Percentiles rank a stretch among this genome's conserved stretches.
Conservation (phyloP, 129 eudicot genomes). For the Apium graveolens region DNA sequence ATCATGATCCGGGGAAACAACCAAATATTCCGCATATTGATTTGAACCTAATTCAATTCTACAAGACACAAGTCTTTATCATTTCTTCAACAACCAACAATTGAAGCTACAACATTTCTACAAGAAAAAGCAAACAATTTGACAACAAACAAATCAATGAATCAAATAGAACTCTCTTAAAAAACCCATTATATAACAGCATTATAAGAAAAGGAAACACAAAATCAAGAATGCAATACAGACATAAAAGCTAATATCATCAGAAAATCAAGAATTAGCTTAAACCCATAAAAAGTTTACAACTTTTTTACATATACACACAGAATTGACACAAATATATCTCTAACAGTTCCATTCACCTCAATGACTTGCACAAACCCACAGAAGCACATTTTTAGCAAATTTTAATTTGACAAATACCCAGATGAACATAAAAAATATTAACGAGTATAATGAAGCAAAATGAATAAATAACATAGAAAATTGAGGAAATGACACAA, state of each 20-base stretch:
- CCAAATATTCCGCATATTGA: constrained; percentile 17
- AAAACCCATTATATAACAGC: not conserved
- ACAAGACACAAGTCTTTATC: not conserved
- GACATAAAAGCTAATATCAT: not conserved
- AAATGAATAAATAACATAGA: not conserved
- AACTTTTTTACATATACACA: not conserved
- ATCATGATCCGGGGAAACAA: constrained; percentile 36
- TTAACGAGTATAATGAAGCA: not conserved
- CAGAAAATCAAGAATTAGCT: not conserved
- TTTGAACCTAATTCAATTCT: constrained; percentile 1
- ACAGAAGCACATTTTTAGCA: not conserved
- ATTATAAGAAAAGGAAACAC: not conserved
- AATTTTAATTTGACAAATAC: not conserved
- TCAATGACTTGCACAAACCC: not conserved
- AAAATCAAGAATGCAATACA: not conserved
- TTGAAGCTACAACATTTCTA: not conserved
- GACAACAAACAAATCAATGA: not conserved
- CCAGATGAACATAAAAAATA: not conserved
- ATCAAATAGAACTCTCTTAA: not conserved
- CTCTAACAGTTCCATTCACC: not conserved
- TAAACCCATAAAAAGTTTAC: not conserved
- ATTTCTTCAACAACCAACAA: not conserved
- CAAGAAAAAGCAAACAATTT: not conserved
- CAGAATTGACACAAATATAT: no score
- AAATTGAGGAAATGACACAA: not conserved